Percentiles rank a stretch among this genome's conserved stretches.
Conservation (phyloP, 352 stramenopile species). For the Aphanomyces stellatus region DNA sequence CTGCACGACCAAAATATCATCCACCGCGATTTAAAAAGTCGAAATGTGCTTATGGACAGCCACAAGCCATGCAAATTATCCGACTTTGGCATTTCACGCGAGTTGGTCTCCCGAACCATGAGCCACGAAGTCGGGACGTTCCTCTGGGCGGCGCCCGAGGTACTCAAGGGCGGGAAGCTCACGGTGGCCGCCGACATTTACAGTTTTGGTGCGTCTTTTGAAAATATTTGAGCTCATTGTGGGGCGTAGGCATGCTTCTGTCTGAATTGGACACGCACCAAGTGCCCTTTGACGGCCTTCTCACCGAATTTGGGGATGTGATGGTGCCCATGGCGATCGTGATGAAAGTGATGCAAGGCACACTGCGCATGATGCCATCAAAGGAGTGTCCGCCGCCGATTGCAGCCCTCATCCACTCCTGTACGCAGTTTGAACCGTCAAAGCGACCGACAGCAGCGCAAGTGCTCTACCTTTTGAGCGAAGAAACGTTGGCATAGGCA, state of each 20-base stretch:
- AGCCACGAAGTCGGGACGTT: slow-evolving; percentile 11
- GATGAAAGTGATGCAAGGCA: slow-evolving; percentile 1
- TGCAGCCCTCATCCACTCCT: background rate
- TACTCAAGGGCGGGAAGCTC: background rate
- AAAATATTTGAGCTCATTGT: background rate
- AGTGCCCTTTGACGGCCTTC: slow-evolving; percentile 4
- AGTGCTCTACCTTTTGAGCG: too few relatives aligned
- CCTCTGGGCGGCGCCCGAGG: background rate
- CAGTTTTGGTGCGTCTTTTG: background rate
- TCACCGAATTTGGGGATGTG: background rate
- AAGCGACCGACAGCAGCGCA: background rate
- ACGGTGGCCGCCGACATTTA: slow-evolving; percentile 10
- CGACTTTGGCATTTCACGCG: slow-evolving; percentile 9
- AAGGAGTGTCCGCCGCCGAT: background rate
- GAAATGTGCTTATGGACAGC: slow-evolving; percentile 2
- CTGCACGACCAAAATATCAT: slow-evolving; percentile 1
- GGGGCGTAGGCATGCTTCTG: slow-evolving; percentile 10
- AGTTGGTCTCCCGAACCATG: background rate
- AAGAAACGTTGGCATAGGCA: too few relatives aligned
- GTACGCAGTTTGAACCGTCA: background rate
- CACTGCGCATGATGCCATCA: background rate
- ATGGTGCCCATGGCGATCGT: slow-evolving; percentile 1
- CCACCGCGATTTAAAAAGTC: background rate
- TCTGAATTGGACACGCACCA: slow-evolving; percentile 13
- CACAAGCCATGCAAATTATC: background rate